Conservation (phyloP, 768 basidiomycete genomes). For the Panellus pusillus region DNA sequence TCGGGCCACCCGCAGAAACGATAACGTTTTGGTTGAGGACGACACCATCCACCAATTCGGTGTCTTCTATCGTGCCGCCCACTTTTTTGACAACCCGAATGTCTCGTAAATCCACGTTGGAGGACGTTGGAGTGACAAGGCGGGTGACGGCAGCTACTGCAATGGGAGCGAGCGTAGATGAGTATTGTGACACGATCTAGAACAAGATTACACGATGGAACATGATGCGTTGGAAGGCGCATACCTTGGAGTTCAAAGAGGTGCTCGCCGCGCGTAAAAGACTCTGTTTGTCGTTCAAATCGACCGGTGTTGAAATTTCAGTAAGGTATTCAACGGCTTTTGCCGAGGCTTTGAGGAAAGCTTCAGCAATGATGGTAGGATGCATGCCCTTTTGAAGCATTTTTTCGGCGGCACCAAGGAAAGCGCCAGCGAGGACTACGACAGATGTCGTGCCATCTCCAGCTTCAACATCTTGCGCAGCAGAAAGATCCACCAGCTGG, state of each 20-base stretch:
- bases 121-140: conserved; percentile 82
- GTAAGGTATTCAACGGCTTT: conserved; percentile 94
- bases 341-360: conserved; percentile 87
- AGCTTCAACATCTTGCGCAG: conserved; percentile 97
- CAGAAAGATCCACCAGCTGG: conserved; percentile 95
- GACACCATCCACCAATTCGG: conserved; percentile 93
- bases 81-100: conserved; percentile 97
- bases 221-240: conserved; percentile 10
- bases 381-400: conserved; percentile 97
- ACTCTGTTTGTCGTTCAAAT: conserved; percentile 82
- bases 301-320: conserved; percentile 89
- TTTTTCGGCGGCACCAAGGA: conserved; percentile 94
- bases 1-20: conserved; percentile 86
- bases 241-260: conserved; percentile 92
- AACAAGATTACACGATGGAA: background rate
- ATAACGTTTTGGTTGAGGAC: conserved; percentile 97
- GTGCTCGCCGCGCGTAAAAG: conserved; percentile 93
- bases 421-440: conserved; percentile 91
- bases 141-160: conserved; percentile 96
- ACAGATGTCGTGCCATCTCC: conserved; percentile 98
- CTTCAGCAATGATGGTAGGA: conserved; percentile 94
- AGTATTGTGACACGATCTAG: conserved; percentile 99
- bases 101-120: conserved; percentile 95
- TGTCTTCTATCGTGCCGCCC: conserved; percentile 98
- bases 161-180: conserved; percentile 96